Conservation (phyloP, 176 grass and related monocot genomes). For the Tillandsia leiboldiana region DNA sequence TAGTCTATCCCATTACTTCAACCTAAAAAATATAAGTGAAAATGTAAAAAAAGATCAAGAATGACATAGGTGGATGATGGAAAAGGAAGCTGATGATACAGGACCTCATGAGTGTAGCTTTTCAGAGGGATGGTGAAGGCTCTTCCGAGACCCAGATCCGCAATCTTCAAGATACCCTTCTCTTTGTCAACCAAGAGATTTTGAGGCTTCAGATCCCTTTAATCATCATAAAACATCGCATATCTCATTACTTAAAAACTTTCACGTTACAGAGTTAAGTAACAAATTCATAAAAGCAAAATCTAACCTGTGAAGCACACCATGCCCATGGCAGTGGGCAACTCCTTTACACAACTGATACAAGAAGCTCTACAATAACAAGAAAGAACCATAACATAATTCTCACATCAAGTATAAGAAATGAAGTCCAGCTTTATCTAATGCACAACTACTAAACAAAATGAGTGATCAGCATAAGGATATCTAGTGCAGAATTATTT, state of each 20-base stretch:
- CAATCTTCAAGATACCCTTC: conserved; percentile 89
- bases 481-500: no score
- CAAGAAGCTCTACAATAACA: conserved; percentile 52
- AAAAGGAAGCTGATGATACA: neutral
- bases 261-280: neutral
- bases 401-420: neutral
- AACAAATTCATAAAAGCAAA: conserved; percentile 14
- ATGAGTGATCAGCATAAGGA: no score
- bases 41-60: neutral
- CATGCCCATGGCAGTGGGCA: conserved; percentile 83
- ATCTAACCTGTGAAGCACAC: conserved; percentile 87
- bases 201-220: conserved; percentile 92
- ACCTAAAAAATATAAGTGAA: neutral
- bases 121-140: conserved; percentile 78
- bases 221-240: neutral
- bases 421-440: neutral
- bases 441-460: no score
- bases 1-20: neutral
- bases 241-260: conserved; percentile 4
- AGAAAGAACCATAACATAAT: neutral
- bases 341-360: conserved; percentile 92
- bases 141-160: conserved; percentile 80
- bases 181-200: conserved; percentile 97
- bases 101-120: conserved; percentile 97
- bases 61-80: neutral